Base-by-base conservation (phyloP, 371 early-diverging fungal genomes). In the Choanephora cucurbitarum region DNA sequence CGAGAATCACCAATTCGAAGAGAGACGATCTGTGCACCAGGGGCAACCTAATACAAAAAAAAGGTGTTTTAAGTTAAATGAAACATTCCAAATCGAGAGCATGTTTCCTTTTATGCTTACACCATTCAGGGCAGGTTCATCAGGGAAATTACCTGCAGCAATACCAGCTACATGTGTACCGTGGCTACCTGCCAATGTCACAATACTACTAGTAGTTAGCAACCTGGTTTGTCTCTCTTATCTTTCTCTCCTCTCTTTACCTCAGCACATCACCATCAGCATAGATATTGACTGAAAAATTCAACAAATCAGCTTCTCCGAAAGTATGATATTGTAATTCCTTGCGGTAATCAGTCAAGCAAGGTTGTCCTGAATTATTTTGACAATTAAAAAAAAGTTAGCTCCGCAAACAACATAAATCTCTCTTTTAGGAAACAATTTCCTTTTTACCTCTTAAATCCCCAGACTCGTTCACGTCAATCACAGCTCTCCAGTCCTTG, bases 161-260 rank as follows among this genome's bases (percentile, higher is more conserved):
- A 92, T 91, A 34, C 90, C 93, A 31, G 97, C 96, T 43, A 98
- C 98, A 62, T 98, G 98, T 7, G 94, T 96, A 34, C 93, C 93
- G 60, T 98, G 98, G 42, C 87, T 77, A 17, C 95, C 92, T 28
- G 88, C 85, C 44, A 83, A 67, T 34, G 90, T 89, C 21, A 95
- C 96, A 62, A 96, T 87, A 63, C 89, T 81, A 49, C 14, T 14
- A 41, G 18, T 40, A 9, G 21, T 41, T 32, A 43, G 10, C 40
- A 9, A 14, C 15, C n/a, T 39, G 34, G 34, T 21, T n/a, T 9
- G 22, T 24, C 5, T 44, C 7, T 22, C n/a, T n/a, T n/a, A n/a
- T n/a, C n/a, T n/a, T n/a, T n/a, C n/a, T n/a, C n/a, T 32, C 4
- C 18, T 42, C 4, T 6, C 17, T 32, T 55, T 67, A 80, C 80